Evolutionary conservation across 1,284 basidiomycete species (phyloP).

Genomic region (Austroboletus olivaceoglutinosus): DNA sequence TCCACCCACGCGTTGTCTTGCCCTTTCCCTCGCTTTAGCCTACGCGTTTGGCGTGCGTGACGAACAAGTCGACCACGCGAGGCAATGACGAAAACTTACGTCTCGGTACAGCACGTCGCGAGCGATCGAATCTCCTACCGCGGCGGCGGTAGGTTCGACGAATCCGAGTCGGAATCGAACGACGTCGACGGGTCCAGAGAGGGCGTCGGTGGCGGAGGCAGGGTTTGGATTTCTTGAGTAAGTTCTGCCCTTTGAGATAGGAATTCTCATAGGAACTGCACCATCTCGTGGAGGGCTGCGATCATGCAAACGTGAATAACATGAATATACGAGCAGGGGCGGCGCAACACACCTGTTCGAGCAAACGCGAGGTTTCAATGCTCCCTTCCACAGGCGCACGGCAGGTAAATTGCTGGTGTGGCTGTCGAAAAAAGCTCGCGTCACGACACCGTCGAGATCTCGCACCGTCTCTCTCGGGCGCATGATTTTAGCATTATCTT

Average conservation of each 20-base stretch:
- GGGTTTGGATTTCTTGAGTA: constrained; percentile 78
- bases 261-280: constrained; percentile 94
- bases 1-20: constrained; percentile 54
- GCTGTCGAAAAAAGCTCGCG: constrained; percentile 28
- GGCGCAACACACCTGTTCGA: constrained; percentile 66
- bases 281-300: constrained; percentile 84
- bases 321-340: not conserved
- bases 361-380: constrained; percentile 79
- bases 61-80: constrained; percentile 79
- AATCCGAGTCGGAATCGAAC: constrained; percentile 64
- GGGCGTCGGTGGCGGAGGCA: constrained; percentile 64
- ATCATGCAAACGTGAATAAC: constrained; percentile 40
- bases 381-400: constrained; percentile 68
- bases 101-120: constrained; percentile 75
- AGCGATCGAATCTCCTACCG: constrained; percentile 64
- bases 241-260: constrained; percentile 85
- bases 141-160: constrained; percentile 45
- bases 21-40: constrained; percentile 27
- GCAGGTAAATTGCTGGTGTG: constrained; percentile 46
- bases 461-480: constrained; percentile 66
- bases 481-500: constrained; percentile 82
- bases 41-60: constrained; percentile 49
- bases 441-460: not conserved
- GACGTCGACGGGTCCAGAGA: constrained; percentile 57
- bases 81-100: constrained; percentile 78